phyloP scores from a whole-genome alignment of 2,329 filamentous ascomycete genomes.

The Trichoderma sp. region DNA sequence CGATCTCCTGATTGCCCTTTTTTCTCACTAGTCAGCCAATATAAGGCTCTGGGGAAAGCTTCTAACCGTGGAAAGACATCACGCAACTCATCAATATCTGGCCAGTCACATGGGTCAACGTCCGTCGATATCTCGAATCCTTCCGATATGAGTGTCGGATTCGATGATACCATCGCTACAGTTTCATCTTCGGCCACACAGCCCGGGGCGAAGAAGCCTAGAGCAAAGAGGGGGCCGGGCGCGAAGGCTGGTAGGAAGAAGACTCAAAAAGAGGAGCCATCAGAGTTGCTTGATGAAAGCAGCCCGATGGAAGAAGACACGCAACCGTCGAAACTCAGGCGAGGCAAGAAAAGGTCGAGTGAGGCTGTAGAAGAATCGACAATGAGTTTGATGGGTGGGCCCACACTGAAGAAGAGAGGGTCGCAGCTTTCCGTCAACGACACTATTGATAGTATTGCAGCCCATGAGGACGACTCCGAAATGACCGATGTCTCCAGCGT shows the following conservation, averaged over 20 bases:
- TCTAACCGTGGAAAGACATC: slow-evolving; percentile 55
- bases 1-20: slow-evolving; percentile 80
- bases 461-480: slow-evolving; percentile 44
- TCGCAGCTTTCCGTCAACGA: slow-evolving; percentile 52
- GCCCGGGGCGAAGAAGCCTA: slow-evolving; percentile 56
- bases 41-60: slow-evolving; percentile 58
- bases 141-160: slow-evolving; percentile 50
- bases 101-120: slow-evolving; percentile 56
- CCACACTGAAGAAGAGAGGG: slow-evolving; percentile 61
- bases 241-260: slow-evolving; percentile 45
- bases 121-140: slow-evolving; percentile 53
- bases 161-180: slow-evolving; percentile 62
- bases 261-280: slow-evolving; percentile 55
- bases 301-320: slow-evolving; percentile 28
- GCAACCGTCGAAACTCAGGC: slow-evolving; percentile 44
- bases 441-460: slow-evolving; percentile 42
- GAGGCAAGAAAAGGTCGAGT: slow-evolving; percentile 65
- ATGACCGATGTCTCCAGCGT: slow-evolving; percentile 42
- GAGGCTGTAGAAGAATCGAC: slow-evolving; percentile 57
- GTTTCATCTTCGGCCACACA: slow-evolving; percentile 61
- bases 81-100: slow-evolving; percentile 66
- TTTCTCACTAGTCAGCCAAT: slow-evolving; percentile 67
- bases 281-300: slow-evolving; percentile 46
- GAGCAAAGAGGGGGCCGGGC: slow-evolving; percentile 57
- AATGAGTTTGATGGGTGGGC: slow-evolving; percentile 47